Evolutionary conservation across 1,284 basidiomycete genomes (phyloP).

Genomic region (Ceratobasidium sp.): DNA sequence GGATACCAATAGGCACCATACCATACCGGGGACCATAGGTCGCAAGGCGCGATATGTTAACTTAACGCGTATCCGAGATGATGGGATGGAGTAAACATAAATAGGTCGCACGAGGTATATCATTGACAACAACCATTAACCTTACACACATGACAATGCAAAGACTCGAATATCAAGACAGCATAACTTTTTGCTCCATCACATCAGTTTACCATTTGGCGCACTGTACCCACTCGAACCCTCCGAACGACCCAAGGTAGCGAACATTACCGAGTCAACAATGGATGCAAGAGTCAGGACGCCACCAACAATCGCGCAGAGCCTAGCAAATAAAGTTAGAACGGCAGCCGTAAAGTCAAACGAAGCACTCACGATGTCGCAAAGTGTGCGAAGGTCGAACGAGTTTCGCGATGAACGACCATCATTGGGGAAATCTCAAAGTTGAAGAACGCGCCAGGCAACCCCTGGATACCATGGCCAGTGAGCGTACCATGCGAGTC

Average conservation of each 20-base stretch:
- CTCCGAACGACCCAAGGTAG: constrained; percentile 77
- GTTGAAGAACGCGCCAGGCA: constrained; percentile 92
- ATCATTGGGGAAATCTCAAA: constrained; percentile 98
- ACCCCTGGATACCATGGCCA: constrained; percentile 83
- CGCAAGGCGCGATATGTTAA: no score
- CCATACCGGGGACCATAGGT: no score
- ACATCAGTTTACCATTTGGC: constrained; percentile 53
- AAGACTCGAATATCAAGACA: constrained; percentile 13
- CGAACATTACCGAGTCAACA: constrained; percentile 90
- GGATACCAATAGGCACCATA: no score
- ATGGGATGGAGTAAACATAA: no score
- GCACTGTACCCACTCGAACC: constrained; percentile 63
- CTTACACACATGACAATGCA: constrained; percentile 27
- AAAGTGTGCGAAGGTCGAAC: constrained; percentile 97
- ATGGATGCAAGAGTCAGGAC: constrained; percentile 95
- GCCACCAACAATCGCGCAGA: constrained; percentile 97
- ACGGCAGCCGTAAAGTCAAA: neutral
- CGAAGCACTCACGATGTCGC: constrained; percentile 83
- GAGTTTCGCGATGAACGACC: constrained; percentile 89
- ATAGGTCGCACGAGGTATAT: no score
- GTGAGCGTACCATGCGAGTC: constrained; percentile 81
- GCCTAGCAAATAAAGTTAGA: constrained; percentile 63
- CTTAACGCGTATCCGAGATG: no score
- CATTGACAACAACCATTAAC: neutral
- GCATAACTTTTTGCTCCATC: constrained; percentile 7